A percentile compares a stretch with the other conserved stretches of the same genome.
Conservation (phyloP, 2,329 filamentous ascomycete species). For the Scytalidium sp. region DNA sequence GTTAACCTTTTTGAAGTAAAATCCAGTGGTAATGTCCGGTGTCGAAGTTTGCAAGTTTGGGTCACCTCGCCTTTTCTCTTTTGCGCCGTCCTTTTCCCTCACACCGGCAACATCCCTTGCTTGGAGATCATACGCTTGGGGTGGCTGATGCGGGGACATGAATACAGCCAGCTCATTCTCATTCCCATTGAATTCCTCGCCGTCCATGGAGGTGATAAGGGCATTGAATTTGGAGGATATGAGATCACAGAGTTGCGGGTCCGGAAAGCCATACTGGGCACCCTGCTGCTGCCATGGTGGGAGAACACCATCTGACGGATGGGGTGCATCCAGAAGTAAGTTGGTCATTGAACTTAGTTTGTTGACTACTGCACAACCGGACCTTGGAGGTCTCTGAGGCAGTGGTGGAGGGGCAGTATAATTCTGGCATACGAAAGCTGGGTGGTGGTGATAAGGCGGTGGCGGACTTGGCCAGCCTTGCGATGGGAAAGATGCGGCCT, state of each 20-base stretch:
- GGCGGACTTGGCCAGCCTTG: conserved; percentile 17
- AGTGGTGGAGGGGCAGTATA: conserved; percentile 11
- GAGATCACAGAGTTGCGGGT: conserved; percentile 51
- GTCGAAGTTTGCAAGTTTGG: conserved; percentile 32
- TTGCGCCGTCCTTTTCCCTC: conserved; percentile 10
- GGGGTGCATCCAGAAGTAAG: conserved; percentile 30
- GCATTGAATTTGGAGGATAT: conserved; percentile 62
- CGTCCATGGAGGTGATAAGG: conserved; percentile 70
- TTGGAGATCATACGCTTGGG: not conserved
- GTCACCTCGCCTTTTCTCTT: conserved; percentile 30
- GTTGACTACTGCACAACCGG: conserved; percentile 13
- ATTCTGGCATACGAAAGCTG: conserved; percentile 15
- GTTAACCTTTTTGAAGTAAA: conserved; percentile 74
- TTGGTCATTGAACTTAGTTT: conserved; percentile 21
- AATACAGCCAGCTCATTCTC: conserved; percentile 48
- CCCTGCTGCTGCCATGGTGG: conserved; percentile 39
- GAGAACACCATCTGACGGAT: conserved; percentile 41
- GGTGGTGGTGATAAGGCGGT: conserved; percentile 14
- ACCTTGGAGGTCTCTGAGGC: conserved; percentile 12
- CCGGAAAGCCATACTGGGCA: conserved; percentile 43
- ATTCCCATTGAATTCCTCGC: conserved; percentile 50
- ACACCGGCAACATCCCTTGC: not conserved
- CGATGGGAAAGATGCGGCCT: conserved; percentile 9
- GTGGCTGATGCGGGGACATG: conserved; percentile 10
- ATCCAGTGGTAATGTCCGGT: conserved; percentile 40